Conservation (phyloP, 192 early-diverging fungal species). For the Coemansia sp. region DNA sequence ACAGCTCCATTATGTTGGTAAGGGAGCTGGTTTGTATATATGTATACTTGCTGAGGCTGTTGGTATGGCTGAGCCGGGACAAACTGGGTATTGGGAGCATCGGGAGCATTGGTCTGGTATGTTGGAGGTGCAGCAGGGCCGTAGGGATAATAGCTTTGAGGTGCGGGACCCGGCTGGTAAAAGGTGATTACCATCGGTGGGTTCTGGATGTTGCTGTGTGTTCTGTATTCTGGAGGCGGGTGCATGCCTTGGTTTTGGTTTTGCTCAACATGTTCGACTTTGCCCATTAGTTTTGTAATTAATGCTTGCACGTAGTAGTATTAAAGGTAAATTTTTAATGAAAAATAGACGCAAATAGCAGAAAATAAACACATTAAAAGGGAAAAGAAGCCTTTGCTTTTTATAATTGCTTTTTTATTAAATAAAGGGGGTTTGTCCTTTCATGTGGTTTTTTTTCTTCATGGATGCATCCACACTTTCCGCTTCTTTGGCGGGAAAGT, state of each 20-base stretch:
- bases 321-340: too few species aligned
- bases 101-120: neutral
- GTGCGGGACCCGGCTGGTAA: neutral
- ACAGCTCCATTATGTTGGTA: neutral
- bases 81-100: neutral
- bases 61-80: neutral
- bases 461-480: too few species aligned
- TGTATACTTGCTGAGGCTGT: neutral
- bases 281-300: neutral
- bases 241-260: neutral
- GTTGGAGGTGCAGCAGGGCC: neutral
- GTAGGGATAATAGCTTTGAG: neutral
- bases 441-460: too few species aligned
- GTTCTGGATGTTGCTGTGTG: neutral
- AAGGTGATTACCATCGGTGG: neutral
- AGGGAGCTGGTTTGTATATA: neutral
- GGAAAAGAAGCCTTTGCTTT: too few species aligned
- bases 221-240: neutral
- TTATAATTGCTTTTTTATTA: too few species aligned
- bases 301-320: neutral
- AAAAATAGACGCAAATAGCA: too few species aligned
- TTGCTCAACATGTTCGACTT: neutral
- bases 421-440: too few species aligned
- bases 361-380: too few species aligned
- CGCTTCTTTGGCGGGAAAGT: too few species aligned